Evolutionary conservation across 805 yeast genomes (phyloP), one percentile per base, ranked within the genome.

Genomic region (Candida parachauliodes): DNA sequence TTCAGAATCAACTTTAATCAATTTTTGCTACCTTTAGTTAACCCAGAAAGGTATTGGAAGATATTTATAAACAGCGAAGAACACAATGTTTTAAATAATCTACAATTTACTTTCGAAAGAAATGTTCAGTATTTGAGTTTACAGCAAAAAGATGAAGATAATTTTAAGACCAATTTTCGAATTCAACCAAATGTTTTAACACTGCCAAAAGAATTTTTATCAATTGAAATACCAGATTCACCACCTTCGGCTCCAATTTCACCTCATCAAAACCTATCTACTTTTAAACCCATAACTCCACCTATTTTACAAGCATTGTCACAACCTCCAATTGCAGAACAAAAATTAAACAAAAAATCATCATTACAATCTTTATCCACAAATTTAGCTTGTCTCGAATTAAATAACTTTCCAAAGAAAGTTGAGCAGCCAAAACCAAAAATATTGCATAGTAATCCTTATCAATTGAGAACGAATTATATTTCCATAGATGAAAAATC

Each of bases 1-100:
- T 55, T 83, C 42, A 62, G 84, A 47, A 67, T 72, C 8, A 60
- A 63, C 16, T 44, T 41, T 32, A 65, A 65, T 34, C 74, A 71
- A 47, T 81, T 81, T 47, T 67, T 82, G 2, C 54, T 85, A 12
- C 81, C 88, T 0, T 68, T 86, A 40, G 77, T 76, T 19, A 84
- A 83, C 48, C 94, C 94, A 0, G 82, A 79, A 44, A 62, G 91
- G 48, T 83, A 77, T 56, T 86, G 94, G 95, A 70, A 70, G 41
- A 65, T 76, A 8, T 58, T 62, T 24, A 48, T 76, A 5, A 59
- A 56, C 31, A 51, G 70, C 0, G 54, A 50, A 3, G 64, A 67
- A 31, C 35, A 40, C 1, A 38, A 44, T 7, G 52, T 54, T 2
- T 43, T 70, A 4, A 42, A 45, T 3, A 44, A 44, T 15, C 52